Evolutionary conservation across 176 grass and related monocot species (phyloP).

Genomic region (Zea luxurians): DNA sequence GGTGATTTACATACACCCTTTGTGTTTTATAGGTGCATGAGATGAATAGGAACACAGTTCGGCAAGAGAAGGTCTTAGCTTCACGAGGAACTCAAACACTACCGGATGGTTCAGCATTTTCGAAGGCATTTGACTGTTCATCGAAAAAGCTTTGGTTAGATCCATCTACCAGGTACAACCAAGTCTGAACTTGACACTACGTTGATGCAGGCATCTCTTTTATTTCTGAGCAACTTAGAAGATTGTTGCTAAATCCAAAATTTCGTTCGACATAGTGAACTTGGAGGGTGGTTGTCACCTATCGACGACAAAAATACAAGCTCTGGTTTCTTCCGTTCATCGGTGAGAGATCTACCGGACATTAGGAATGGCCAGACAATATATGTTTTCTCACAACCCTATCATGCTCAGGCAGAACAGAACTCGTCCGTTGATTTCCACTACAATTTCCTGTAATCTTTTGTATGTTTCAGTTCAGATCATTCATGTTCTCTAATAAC

Average conservation of each 20-base stretch:
- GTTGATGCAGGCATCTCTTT: neutral
- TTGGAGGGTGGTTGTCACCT: slow-evolving; percentile 42
- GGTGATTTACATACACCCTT: too few species aligned
- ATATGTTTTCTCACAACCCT: slow-evolving; percentile 14
- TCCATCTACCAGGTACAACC: slow-evolving; percentile 45
- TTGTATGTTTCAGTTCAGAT: slow-evolving; percentile 31
- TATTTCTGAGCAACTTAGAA: neutral
- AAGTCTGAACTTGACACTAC: neutral
- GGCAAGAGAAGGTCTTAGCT: slow-evolving; percentile 55
- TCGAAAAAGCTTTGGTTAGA: slow-evolving; percentile 3
- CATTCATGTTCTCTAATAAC: slow-evolving; percentile 39
- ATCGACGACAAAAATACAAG: neutral
- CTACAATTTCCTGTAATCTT: neutral
- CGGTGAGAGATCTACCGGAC: slow-evolving; percentile 29
- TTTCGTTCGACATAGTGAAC: slow-evolving; percentile 22
- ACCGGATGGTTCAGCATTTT: neutral
- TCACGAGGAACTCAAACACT: slow-evolving; percentile 32
- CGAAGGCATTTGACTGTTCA: neutral
- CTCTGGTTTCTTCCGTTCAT: neutral
- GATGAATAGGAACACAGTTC: slow-evolving; percentile 35
- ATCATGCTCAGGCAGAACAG: too few species aligned
- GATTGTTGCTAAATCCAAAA: neutral
- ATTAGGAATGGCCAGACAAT: slow-evolving; percentile 28
- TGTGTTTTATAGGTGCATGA: slow-evolving; percentile 55
- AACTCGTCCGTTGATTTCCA: neutral